Percentiles rank a stretch among this genome's conserved stretches.
Evolutionary conservation across 78 protist genomes (phyloP).

Genomic region (Monocercomonoides exilis): DNA sequence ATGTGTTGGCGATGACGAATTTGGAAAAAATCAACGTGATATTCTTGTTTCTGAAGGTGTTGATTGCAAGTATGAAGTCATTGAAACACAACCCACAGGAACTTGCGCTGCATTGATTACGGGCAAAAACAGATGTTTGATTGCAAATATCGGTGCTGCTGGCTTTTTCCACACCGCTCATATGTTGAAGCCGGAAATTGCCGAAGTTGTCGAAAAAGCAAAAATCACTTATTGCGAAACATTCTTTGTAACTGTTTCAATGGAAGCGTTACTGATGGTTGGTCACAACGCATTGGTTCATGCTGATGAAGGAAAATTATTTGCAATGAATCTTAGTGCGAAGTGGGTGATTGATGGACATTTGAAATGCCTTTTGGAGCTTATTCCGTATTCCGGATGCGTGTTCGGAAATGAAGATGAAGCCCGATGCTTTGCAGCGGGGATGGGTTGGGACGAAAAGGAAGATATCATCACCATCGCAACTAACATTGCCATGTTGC

Average conservation of each 20-base stretch:
- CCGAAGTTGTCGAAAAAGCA: background rate
- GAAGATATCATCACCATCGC: background rate
- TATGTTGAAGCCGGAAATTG: background rate
- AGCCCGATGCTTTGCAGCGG: constrained; percentile 2
- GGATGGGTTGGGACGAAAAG: background rate
- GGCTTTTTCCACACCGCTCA: background rate
- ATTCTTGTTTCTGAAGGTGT: background rate
- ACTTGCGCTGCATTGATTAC: background rate
- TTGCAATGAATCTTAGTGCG: constrained; percentile 1
- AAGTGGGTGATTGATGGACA: background rate
- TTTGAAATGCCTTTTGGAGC: background rate
- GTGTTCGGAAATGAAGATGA: constrained; percentile 9
- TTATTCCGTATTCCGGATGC: background rate
- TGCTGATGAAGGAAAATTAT: background rate
- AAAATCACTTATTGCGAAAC: background rate
- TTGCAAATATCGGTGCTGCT: background rate
- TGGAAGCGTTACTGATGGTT: background rate
- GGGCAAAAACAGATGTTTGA: background rate
- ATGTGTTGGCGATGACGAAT: background rate
- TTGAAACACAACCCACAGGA: background rate
- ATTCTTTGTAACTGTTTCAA: background rate
- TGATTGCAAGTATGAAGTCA: background rate
- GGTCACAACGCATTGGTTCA: background rate
- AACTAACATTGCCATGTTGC: background rate
- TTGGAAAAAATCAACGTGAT: background rate